Base-by-base conservation (phyloP, 2,329 filamentous ascomycete genomes). In the Botrytis paeoniae region DNA sequence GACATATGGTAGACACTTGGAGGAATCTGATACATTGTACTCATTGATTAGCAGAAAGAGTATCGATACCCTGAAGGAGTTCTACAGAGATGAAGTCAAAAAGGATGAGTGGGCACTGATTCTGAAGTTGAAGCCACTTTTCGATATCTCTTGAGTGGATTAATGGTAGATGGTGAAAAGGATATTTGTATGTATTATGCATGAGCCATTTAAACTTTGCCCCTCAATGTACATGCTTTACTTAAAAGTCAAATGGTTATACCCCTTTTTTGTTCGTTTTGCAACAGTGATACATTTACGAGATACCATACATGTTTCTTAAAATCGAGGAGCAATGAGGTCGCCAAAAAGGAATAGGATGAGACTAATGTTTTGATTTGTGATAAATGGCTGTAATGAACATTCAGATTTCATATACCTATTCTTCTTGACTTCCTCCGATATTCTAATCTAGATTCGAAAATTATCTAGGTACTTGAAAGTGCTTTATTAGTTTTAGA, bases 21-120 rank as follows among this genome's bases (percentile, higher is more conserved):
- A 99, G 83, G 95, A 99, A 82, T 89, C 90, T 76, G 96, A 99
- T 82, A 87, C 85, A 1, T 87, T 99, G 22, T 98, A 98, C 88
- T 95, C 92, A 77, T 86, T 92, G 74, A 94, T 99, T 79, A 96
- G 93, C 61, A 89, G 96, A 78, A 87, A 89, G 78, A 96, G 92
- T 80, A 99, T 99, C 82, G 93, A 99, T 84, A 94, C 91, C 14
- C 89, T 99, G 76, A 99, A 99, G 88, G 93, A 98, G 81, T 98
- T 94, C 82, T 99, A 98, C 85, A 88, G 95, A 73, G 85, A 89
- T 73, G 95, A 98, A 74, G 93, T 98, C 60, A 88, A 88, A 66
- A 95, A 93, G 84, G 96, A 98, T 18, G 96, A 99, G 85, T 99
- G 96, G 96, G 87, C 89, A 80, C 86, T 99, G 76, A 94, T 99